Evolutionary conservation across 139 green algal species (phyloP), one percentile per base, ranked within the genome.

Genomic region (Coelastrella sp.): DNA sequence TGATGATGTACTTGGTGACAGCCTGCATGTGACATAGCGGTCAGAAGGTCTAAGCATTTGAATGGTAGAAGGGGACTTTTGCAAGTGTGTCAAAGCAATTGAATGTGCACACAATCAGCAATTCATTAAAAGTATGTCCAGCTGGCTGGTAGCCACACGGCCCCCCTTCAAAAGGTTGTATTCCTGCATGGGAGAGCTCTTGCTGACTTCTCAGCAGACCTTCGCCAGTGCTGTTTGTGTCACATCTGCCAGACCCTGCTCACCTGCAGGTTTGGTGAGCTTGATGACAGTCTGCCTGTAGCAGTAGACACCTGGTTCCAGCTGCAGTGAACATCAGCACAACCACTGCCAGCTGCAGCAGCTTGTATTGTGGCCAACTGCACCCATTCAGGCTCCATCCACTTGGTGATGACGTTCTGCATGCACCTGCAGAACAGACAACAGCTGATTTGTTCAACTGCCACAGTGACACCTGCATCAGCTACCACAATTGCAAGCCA

Each of bases 301-400:
- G 95, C 95, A 8, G 95, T 97, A 23, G 80, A 61, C 0, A 91
- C 95, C 87, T 97, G 94, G 87, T 97, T 95, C 95, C 95, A 97
- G 64, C 60, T 66, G 91, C 95, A 95, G 3, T 47, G 73, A 65
- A 97, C 87, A n/a, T 94, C 86, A 5, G 32, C 0, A 68, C 85
- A 4, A 68, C 73, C 47, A 23, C 11, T 75, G 17, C 58, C 85
- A 23, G 14, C 23, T 59, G 75, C 86, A 68, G 74, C 58, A 57
- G 73, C 74, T 68, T 83, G 19, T 19, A 22, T 16, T 56, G 76
- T 86, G 73, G 71, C 86, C 58, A 19, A 22, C 65, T 64, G 57
- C 65, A 93, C 80, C 95, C 95, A 97, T 13, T 93, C 81, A 3
- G 95, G 82, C 16, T 95, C 86, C 20, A 92, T 83, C 73, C 83